Evolutionary conservation across 73 alveolate genomes (phyloP).

Genomic region (Symbiodinium natans): DNA sequence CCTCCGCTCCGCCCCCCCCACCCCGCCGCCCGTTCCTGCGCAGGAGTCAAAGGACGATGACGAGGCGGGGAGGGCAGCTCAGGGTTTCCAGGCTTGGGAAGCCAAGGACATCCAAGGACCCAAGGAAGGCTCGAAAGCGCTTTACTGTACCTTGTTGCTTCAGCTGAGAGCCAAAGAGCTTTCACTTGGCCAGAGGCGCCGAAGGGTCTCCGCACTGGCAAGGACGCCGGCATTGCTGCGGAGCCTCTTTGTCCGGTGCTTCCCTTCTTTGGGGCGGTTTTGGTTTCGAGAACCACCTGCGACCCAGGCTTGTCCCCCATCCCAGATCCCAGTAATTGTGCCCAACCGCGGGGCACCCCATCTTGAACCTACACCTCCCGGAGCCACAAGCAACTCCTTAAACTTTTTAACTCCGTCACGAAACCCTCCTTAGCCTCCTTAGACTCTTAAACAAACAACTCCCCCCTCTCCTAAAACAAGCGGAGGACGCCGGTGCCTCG

Average conservation of each 20-base stretch:
- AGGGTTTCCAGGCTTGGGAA: background rate
- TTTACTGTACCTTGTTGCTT: too few relatives aligned
- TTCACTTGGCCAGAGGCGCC: background rate
- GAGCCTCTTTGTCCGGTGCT: too few relatives aligned
- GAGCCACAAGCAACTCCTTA: too few relatives aligned
- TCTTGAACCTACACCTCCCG: too few relatives aligned
- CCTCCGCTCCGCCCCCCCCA: too few relatives aligned
- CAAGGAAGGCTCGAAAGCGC: background rate
- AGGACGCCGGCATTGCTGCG: background rate
- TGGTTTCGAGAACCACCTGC: too few relatives aligned
- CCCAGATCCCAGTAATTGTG: too few relatives aligned
- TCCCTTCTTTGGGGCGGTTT: too few relatives aligned
- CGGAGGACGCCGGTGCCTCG: conserved; percentile 55
- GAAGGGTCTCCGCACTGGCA: background rate
- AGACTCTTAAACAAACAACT: too few relatives aligned
- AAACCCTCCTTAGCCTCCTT: background rate
- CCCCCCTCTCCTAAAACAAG: too few relatives aligned
- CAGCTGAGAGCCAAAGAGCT: background rate
- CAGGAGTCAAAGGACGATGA: background rate
- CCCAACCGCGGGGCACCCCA: background rate
- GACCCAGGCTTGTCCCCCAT: too few relatives aligned
- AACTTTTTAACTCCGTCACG: too few relatives aligned
- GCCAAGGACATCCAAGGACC: background rate
- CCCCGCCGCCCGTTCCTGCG: background rate
- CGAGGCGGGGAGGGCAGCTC: background rate